Evolutionary conservation across 2,329 filamentous ascomycete genomes (phyloP), one percentile per base, ranked within the genome.

Genomic region (Aspergillus aculeatus): DNA sequence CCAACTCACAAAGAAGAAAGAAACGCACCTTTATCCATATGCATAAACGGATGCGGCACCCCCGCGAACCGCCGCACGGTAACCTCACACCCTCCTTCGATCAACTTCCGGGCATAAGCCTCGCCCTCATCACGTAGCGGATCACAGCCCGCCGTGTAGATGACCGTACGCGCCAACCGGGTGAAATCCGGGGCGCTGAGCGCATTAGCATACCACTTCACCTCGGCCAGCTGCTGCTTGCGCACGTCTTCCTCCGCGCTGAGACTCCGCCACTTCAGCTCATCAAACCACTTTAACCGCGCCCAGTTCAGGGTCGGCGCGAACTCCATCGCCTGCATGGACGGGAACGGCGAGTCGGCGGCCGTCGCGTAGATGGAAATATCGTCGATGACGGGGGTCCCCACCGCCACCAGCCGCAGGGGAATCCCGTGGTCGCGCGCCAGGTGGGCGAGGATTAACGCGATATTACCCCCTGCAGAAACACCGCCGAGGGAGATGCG

Each of bases 21-120:
- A 6, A 29, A 63, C 64, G 51, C 47, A 68, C 66, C 62, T 49
- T 66, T 65, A 64, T 74, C 78, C 79, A 81, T 81, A 64, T 81
- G 79, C 78, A 80, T 80, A 64, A 82, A 83, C 0, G 78, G 78
- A 62, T 83, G 81, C 10, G 81, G 81, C 32, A 81, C 77, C 0
- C 80, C 80, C 1, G 70, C 63, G 61, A 81, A 83, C n/a, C 80
- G 68, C 66, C 77, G 78, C 60, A 79, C 61, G 1, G 76, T 77
- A 24, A 82, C 80, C 64, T 80, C 75, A 59, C 77, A 78, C 2
- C 81, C 81, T n/a, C 71, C 69, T 61, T 78, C 73, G 10, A 79
- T 68, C 57, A 83, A 64, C 63, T 75, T 73, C 62, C 68, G 66
- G 0, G 71, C 81, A 61, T 83, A 83, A 0, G 75, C 76, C 68